A percentile compares a stretch with the other conserved stretches of the same genome.
These are phyloP conservation scores for Colletotrichum sp. DNA, from an alignment of 2,329 filamentous ascomycete species.

Conservation along the genomic window DNA sequence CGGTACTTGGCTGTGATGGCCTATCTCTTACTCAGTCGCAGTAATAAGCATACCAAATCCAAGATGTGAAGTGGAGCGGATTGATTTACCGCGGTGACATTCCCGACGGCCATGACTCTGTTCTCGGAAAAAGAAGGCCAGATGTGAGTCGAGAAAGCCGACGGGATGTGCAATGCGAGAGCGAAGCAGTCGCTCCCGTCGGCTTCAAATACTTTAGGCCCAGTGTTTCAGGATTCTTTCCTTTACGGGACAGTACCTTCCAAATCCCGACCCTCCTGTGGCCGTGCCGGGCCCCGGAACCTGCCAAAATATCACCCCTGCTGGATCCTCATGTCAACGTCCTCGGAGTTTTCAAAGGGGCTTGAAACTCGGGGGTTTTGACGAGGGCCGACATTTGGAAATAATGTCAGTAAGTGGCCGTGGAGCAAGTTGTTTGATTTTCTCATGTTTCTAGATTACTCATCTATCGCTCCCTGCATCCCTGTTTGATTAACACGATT, in stretches of 20 bases:
- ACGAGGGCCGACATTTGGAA: not conserved
- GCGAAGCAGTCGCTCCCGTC: not conserved
- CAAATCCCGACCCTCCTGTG: not conserved
- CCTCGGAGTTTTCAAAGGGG: not conserved
- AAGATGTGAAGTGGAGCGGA: not conserved
- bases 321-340: fast-evolving
- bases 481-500: not conserved
- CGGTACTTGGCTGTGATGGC: not conserved
- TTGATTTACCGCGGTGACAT: not conserved
- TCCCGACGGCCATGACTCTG: not conserved
- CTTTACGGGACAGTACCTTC: not conserved
- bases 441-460: not conserved
- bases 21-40: not conserved
- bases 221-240: not conserved
- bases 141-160: fast-evolving
- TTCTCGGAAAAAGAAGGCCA: not conserved
- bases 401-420: not conserved
- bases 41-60: fast-evolving
- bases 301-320: not conserved
- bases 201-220: not conserved
- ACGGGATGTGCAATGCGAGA: not conserved
- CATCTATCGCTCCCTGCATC: not conserved
- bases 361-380: not conserved
- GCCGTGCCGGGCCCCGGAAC: not conserved
- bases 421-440: not conserved